These are phyloP conservation scores for Pichia membranifaciens DNA, from an alignment of 805 yeast genomes.

Conservation along the genomic window DNA sequence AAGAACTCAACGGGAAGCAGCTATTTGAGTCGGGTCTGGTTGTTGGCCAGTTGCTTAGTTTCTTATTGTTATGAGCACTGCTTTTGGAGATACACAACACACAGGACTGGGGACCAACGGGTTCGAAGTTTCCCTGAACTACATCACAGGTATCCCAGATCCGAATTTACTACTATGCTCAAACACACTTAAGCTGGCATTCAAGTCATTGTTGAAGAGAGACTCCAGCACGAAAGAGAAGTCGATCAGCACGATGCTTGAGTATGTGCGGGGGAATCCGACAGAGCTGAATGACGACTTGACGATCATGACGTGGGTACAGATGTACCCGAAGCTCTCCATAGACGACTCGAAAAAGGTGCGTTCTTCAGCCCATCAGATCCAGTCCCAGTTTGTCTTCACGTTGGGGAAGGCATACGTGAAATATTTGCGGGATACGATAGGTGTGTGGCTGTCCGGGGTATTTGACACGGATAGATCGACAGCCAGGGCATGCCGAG, in stretches of 20 bases:
- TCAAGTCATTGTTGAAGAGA: slow-evolving; percentile 70
- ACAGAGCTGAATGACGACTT: slow-evolving; percentile 43
- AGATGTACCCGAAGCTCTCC: slow-evolving; percentile 73
- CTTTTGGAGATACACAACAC: slow-evolving; percentile 11
- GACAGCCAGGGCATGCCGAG: slow-evolving; percentile 47
- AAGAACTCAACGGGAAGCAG: no score
- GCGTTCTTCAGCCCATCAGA: slow-evolving; percentile 55
- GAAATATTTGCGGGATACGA: slow-evolving; percentile 62
- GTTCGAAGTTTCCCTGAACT: slow-evolving; percentile 59
- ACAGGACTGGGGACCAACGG: slow-evolving; percentile 33
- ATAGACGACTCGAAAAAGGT: slow-evolving; percentile 65
- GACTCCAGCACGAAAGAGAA: slow-evolving; percentile 84
- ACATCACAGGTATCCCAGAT: slow-evolving; percentile 75
- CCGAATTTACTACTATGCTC: slow-evolving; percentile 45
- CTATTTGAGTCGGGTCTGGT: no score
- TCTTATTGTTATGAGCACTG: slow-evolving; percentile 3
- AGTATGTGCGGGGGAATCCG: slow-evolving; percentile 26
- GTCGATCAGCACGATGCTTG: slow-evolving; percentile 53
- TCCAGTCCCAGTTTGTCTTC: slow-evolving; percentile 51
- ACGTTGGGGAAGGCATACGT: slow-evolving; percentile 50
- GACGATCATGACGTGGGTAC: slow-evolving; percentile 64
- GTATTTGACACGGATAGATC: slow-evolving; percentile 61
- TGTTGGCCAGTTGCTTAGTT: no score
- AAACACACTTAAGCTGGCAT: slow-evolving; percentile 48
- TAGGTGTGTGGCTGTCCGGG: slow-evolving; percentile 73